Evolutionary conservation across 2,329 filamentous ascomycete species (phyloP).

Genomic region (Pseudogymnoascus sp.): DNA sequence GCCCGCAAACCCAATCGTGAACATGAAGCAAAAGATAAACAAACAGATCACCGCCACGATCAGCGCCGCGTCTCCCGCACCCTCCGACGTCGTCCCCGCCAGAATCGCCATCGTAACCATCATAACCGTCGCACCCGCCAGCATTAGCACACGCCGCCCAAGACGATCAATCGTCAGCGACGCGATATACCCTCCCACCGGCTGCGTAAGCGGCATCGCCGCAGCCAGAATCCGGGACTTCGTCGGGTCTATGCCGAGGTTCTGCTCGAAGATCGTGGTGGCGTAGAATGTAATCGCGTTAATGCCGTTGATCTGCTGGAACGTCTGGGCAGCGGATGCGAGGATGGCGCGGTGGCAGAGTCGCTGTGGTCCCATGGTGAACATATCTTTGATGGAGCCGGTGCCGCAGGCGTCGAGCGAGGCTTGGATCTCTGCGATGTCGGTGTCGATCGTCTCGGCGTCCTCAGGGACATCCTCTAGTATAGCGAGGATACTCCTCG

Average conservation of each 20-base stretch:
- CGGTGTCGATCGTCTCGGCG: slow-evolving; percentile 7
- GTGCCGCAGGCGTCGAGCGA: slow-evolving; percentile 52
- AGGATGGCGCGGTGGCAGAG: slow-evolving; percentile 42
- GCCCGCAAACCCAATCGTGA: slow-evolving; percentile 19
- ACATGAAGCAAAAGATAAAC: slow-evolving; percentile 19
- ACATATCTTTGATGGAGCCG: slow-evolving; percentile 29
- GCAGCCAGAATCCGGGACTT: slow-evolving; percentile 46
- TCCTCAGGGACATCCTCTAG: slow-evolving; percentile 34
- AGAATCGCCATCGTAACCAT: slow-evolving; percentile 55
- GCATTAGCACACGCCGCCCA: slow-evolving; percentile 59
- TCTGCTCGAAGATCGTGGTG: slow-evolving; percentile 41
- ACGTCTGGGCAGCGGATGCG: slow-evolving; percentile 37
- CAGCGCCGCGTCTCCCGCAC: slow-evolving; percentile 10
- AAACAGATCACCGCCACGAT: slow-evolving; percentile 17
- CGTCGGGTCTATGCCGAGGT: slow-evolving; percentile 36
- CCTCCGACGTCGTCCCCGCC: slow-evolving; percentile 22
- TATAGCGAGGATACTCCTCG: slow-evolving; percentile 28
- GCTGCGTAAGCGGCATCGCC: slow-evolving; percentile 25
- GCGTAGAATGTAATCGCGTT: slow-evolving; percentile 36
- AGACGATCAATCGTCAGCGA: slow-evolving; percentile 59
- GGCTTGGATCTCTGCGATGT: slow-evolving; percentile 34
- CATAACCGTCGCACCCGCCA: slow-evolving; percentile 55
- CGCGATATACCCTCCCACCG: slow-evolving; percentile 16
- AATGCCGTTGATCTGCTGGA: slow-evolving; percentile 39
- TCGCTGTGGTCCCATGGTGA: slow-evolving; percentile 40